Evolutionary conservation across 179 eudicot species (phyloP), one percentile per base, ranked within the genome.

Genomic region (Silene vulgaris): DNA sequence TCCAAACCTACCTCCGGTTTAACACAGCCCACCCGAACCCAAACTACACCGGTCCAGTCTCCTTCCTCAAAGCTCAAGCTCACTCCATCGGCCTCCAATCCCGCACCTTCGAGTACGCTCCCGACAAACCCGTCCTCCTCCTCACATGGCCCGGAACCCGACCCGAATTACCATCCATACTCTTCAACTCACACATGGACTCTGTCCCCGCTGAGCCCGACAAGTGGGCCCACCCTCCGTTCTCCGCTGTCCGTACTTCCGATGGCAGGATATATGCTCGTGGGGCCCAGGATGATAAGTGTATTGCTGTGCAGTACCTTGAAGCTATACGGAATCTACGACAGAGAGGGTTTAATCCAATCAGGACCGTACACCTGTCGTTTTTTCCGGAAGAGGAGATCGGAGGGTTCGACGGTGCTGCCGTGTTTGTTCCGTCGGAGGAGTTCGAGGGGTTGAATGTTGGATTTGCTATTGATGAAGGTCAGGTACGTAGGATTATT

Each of bases 271-370:
- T 95, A 74, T 95, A 66, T 71, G 93, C 89, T 12, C 87, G 97
- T 4, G 99, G 97, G 12, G 88, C 99, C 30, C 96, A 95, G 77
- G 99, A 95, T 63, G 97, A 92, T 76, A 95, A 95, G 83, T 92
- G 88, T 75, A 90, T 95, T 50, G 86, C 87, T 1, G 54, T 90
- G 29, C 96, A 92, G 81, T 92, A 92, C 82, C 81, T 92, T 4
- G 97, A 95, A 35, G 93, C 97, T 35, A 86, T 92, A 6, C 80
- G 88, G 28, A 76, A 78, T 50, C 90, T 95, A 12, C 72, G 80
- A 23, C 64, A 73, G 0, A 57, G 70, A 2, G 23, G 59, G 0
- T 89, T 84, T 32, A 21, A 40, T 12, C 97, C 97, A 0, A n/a
- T 78, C 3, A 85, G 99, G 59, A 88, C 86, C 0, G 77, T 95